A percentile compares a stretch with the other conserved stretches of the same genome.
These are phyloP conservation scores for Xylaria sp. DNA, from an alignment of 2,329 filamentous ascomycete genomes.

Conservation along the genomic window DNA sequence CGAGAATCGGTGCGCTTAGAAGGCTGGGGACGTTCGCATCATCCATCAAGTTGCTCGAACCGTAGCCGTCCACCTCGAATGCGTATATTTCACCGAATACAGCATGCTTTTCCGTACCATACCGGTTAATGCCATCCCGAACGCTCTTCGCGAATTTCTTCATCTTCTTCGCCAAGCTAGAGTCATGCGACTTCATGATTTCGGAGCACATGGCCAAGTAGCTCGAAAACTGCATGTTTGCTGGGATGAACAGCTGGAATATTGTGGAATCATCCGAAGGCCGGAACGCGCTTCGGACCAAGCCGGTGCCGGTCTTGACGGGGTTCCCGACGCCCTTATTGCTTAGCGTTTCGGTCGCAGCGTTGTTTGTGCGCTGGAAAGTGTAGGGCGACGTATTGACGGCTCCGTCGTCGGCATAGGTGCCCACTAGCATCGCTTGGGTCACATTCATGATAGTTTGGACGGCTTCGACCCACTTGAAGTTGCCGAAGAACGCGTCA, in stretches of 20 bases:
- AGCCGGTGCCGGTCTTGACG: conserved; percentile 59
- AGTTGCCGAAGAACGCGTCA: conserved; percentile 59
- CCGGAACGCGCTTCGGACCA: conserved; percentile 71
- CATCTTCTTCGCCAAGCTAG: conserved; percentile 42
- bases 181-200: conserved; percentile 30
- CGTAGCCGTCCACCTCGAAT: conserved; percentile 63
- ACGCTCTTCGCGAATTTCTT: conserved; percentile 52
- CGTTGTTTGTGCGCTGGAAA: conserved; percentile 61
- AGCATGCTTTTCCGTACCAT: conserved; percentile 60
- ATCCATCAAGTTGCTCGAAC: conserved; percentile 53
- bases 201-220: conserved; percentile 44
- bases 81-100: conserved; percentile 61
- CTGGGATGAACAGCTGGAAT: conserved; percentile 71
- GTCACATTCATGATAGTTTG: conserved; percentile 50
- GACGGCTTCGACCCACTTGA: conserved; percentile 63
- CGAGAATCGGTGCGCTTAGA: conserved; percentile 50
- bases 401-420: conserved; percentile 54
- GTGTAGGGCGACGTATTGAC: conserved; percentile 57
- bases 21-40: conserved; percentile 57
- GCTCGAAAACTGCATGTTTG: conserved; percentile 64
- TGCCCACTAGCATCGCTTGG: conserved; percentile 54
- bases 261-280: conserved; percentile 76
- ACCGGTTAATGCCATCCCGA: conserved; percentile 57
- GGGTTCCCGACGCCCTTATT: conserved; percentile 68
- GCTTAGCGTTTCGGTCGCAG: conserved; percentile 66